Base-by-base conservation (phyloP, 192 early-diverging fungal species). In the Chytriomyces confervae region DNA sequence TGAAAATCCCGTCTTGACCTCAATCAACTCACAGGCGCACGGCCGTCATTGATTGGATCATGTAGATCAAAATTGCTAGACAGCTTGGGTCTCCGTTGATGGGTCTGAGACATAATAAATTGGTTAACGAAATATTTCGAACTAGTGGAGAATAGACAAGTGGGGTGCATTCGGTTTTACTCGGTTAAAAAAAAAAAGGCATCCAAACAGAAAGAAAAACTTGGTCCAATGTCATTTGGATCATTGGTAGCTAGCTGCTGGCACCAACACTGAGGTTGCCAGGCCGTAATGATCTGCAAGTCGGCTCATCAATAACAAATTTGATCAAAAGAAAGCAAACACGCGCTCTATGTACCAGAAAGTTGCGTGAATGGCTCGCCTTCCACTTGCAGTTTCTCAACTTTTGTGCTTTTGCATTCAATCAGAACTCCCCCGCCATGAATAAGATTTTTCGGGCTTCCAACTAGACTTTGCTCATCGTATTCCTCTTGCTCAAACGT, bases 381-480 rank as follows among this genome's bases (percentile, higher is more conserved):
- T 7, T 77, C 79, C 7, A 78, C 75, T 7, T 60, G 7, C 24
- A 80, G 57, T 65, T 69, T 78, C n/a, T 80, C 79, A 18, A 80
- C 61, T 10, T 49, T 61, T 6, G 79, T 80, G 45, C n/a, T 23
- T 48, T 60, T 70, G 6, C 29, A 29, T 5, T 77, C 74, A 27
- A 77, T 27, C 11, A 46, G 9, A 13, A 72, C 57, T 51, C 51
- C 69, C 13, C 27, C 27, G 13, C 13, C 57, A 1, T n/a, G 20
- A 18, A 18, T 27, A 9, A 72, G 13, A 20, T 51, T 49, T 18
- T 24, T 5, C 10, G 7, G 16, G 50, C 7, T 57, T 53, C 20
- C 20, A 9, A 7, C 44, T 0, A 11, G 13, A 13, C 20, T 18
- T 6, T 50, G 16, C 27, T n/a, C 43, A 57, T 72, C 50, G 6